Evolutionary conservation across 2,329 filamentous ascomycete species (phyloP).

Genomic region (Fusarium anthophilum): DNA sequence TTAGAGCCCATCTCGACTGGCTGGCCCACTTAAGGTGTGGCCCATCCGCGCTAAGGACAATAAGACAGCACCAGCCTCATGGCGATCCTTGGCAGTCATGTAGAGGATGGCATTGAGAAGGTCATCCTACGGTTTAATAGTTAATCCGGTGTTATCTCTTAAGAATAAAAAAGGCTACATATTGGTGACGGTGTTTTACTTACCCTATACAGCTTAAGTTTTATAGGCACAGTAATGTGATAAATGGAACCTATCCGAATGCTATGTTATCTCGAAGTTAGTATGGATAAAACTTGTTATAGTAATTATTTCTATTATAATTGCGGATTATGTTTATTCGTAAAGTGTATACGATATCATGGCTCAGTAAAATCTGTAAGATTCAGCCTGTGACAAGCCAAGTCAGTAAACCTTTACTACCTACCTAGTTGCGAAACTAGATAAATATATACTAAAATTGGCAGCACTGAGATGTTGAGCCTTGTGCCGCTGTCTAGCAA

Average conservation of each 20-base stretch:
- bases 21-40: constrained; percentile 26
- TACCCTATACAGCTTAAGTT: not conserved
- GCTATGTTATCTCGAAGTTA: not conserved
- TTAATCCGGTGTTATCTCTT: not conserved
- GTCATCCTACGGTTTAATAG: not conserved
- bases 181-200: not conserved
- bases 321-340: not conserved
- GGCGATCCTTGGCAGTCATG: constrained; percentile 25
- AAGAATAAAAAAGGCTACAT: not conserved
- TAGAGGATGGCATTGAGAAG: not conserved
- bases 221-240: not conserved
- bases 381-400: not conserved
- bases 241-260: too few species aligned
- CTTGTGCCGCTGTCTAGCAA: not conserved
- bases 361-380: not conserved
- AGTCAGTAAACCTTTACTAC: not conserved
- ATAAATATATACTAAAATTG: not conserved
- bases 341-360: not conserved
- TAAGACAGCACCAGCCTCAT: constrained; percentile 34
- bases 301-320: too few species aligned
- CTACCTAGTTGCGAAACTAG: not conserved
- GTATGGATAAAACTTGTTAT: not conserved
- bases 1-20: constrained; percentile 22
- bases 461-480: not conserved
- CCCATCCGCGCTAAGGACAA: constrained; percentile 16